Base-by-base conservation (phyloP, 352 stramenopile genomes). In the Phytophthora capsici region DNA sequence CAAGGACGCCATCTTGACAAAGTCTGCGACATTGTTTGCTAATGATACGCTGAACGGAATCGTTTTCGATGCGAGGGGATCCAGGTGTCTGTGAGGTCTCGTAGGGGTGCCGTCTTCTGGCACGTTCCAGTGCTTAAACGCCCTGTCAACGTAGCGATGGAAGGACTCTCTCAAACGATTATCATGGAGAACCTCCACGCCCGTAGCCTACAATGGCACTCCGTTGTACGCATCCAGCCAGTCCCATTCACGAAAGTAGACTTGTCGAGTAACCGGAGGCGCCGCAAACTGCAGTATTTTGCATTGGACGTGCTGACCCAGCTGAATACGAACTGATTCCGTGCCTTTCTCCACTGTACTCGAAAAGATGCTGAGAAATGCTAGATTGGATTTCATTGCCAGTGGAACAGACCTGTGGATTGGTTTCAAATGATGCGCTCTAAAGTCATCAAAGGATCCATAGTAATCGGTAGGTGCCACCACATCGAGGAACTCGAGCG, bases 401-500 rank as follows among this genome's bases (percentile, higher is more conserved):
- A 68, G 13, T 17, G 52, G 17, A 9, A 28, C 32, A 23, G 34
- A 34, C 12, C 44, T 32, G 14, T 3, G 23, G 36, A 46, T 49
- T 9, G 60, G 26, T 7, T 20, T 36, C n/a, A 57, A 30, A 32
- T 60, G 40, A 8, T 48, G 10, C 20, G 3, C 17, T 43, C 26
- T 45, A 25, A 68, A 41, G 9, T 38, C 22, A 6, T 50, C 17
- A 9, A 57, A 13, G 16, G 28, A 44, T 14, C 1, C 2, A 1
- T 12, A 25, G 22, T 54, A 44, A 2, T 57, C 17, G 13, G 16
- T 23, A 23, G 47, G 12, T 3, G 25, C 26, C 3, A 56, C 12
- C 10, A 66, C 12, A 5, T 66, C 57, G 4, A 66, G 36, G 17
- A 60, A 66, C 17, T 66, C 57, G 6, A 66, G 46, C 9, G 6